Evolutionary conservation across 495 filamentous ascomycete genomes (phyloP), one percentile per base, ranked within the genome.

Genomic region (Aspergillus biplanus): DNA sequence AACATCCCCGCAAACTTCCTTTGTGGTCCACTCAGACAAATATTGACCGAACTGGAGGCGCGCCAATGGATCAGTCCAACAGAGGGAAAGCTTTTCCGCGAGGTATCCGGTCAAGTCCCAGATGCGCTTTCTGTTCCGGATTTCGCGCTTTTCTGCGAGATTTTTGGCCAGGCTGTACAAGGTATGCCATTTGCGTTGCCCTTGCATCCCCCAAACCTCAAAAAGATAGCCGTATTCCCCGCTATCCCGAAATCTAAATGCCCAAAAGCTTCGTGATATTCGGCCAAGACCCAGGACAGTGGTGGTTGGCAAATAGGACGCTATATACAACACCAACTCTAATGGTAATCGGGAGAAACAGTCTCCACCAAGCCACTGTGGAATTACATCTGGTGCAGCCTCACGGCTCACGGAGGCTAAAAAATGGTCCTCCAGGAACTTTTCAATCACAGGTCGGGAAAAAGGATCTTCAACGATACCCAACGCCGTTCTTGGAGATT

Each of bases 241-340:
- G 21, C 33, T 18, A 15, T 5, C 32, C 15, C 12, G 31, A 37
- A 56, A 56, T n/a, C 13, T 33, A n/a, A 33, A 56, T 34, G 31
- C 31, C 53, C 53, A 56, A 15, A 56, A 56, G n/a, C 18, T 16
- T n/a, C n/a, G 31, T 5, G 53, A 39, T 18, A 56, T 34, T n/a
- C 15, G 15, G 8, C 53, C 15, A 42, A 42, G 34, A 3, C n/a
- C 13, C n/a, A 44, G n/a, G n/a, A 44, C 11, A 2, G 39, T 11
- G n/a, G 4, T 12, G 11, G 39, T 44, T 11, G 39, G 39, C 8
- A 44, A 15, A 44, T 44, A 7, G 11, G 4, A 4, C 8, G 39
- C 39, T 44, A 44, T 15, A 13, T 44, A 2, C n/a, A 44, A 4
- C 8, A 44, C 39, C n/a, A 44, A 11, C 39, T 44, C 39, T 15